phyloP scores from a whole-genome alignment of 2,329 filamentous ascomycete genomes.

The Penicillium aurantiogriseum region DNA sequence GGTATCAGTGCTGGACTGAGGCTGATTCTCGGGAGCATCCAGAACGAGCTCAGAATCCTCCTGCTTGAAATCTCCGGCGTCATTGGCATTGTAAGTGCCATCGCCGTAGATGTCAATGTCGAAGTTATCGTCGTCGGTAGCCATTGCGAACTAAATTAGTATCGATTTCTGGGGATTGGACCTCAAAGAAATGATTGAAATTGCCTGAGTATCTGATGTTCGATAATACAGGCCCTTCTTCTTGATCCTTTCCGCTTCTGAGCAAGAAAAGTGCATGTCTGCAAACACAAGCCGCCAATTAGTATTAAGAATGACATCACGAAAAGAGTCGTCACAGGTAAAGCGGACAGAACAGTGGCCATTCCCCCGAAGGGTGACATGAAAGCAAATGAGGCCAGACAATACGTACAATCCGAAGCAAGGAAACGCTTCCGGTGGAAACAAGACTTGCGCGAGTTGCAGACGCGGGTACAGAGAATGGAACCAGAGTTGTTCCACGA shows the following conservation, averaged over 20 bases:
- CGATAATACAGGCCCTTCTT: constrained; percentile 38
- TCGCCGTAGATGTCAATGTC: constrained; percentile 70
- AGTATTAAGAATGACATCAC: constrained; percentile 32
- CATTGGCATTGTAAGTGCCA: constrained; percentile 49
- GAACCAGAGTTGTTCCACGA: background rate
- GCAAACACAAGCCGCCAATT: constrained; percentile 38
- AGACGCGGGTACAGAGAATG: constrained; percentile 19
- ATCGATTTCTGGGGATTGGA: constrained; percentile 18
- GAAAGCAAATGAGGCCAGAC: constrained; percentile 20
- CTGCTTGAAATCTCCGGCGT: constrained; percentile 48
- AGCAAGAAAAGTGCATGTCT: constrained; percentile 47
- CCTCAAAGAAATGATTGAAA: constrained; percentile 35
- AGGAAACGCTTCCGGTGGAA: constrained; percentile 14
- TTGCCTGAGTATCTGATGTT: constrained; percentile 36
- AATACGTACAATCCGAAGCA: constrained; percentile 44
- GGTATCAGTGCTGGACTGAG: constrained; percentile 26
- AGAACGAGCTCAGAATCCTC: constrained; percentile 43
- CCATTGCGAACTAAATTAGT: constrained; percentile 41
- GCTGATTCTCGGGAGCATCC: constrained; percentile 33
- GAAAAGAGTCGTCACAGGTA: background rate
- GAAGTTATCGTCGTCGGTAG: constrained; percentile 65
- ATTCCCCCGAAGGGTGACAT: constrained; percentile 11
- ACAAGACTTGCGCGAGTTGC: constrained; percentile 12
- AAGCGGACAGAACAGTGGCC: constrained; percentile 8
- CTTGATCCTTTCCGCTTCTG: constrained; percentile 25